Evolutionary conservation across 1,284 basidiomycete species (phyloP).

Genomic region (Pseudozyma hubeiensis): DNA sequence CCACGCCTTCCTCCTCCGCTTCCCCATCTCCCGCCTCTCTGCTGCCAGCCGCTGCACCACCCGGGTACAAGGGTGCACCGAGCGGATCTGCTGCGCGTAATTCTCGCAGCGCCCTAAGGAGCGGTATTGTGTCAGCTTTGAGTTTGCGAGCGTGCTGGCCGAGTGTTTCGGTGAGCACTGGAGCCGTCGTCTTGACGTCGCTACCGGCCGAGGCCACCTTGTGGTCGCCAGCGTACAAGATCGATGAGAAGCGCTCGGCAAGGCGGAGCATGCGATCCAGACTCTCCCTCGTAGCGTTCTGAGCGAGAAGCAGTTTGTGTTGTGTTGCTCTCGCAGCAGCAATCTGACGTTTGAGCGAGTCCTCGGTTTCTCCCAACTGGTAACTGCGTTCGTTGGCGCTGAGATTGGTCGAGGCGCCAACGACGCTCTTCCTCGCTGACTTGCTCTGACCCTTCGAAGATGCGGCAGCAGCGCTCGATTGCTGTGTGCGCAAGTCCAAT

Average conservation of each 20-base stretch:
- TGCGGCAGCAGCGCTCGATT: constrained; percentile 5
- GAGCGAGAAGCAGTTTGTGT: constrained; percentile 43
- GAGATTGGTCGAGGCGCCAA: constrained; percentile 7
- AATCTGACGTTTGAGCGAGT: constrained; percentile 48
- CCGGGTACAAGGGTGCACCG: constrained; percentile 38
- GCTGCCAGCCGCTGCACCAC: constrained; percentile 1
- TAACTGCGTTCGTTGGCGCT: constrained; percentile 48
- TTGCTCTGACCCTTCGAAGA: constrained; percentile 5
- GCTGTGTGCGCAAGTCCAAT: constrained; percentile 56
- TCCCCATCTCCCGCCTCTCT: constrained; percentile 7
- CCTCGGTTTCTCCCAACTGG: constrained; percentile 47
- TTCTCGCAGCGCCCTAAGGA: constrained; percentile 44
- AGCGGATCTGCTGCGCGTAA: constrained; percentile 54
- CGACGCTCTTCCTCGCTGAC: constrained; percentile 20
- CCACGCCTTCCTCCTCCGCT: constrained; percentile 20
- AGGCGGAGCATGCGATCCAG: constrained; percentile 33
- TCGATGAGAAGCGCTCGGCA: constrained; percentile 29
- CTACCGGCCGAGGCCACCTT: background rate
- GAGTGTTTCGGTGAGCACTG: constrained; percentile 26
- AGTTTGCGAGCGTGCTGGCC: constrained; percentile 49
- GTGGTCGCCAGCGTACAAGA: constrained; percentile 17
- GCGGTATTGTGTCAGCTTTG: constrained; percentile 38
- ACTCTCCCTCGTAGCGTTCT: constrained; percentile 25
- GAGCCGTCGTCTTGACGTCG: constrained; percentile 4
- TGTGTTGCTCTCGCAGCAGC: constrained; percentile 44